phyloP scores from a whole-genome alignment of 805 yeast species.

The Metschnikowia henanensis region DNA sequence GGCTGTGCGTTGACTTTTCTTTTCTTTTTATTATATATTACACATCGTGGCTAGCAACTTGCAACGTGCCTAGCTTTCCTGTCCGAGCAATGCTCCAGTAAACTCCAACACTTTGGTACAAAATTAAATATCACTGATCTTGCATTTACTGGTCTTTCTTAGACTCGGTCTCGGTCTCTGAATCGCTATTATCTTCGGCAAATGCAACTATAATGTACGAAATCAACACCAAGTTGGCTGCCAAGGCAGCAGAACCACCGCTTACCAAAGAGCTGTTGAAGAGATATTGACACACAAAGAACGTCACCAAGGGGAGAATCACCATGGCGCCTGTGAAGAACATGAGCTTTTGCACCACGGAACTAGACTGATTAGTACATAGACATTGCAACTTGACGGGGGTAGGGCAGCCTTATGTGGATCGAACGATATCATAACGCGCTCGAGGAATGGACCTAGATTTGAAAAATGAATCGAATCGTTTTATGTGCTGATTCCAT shows the following conservation, averaged over 20 bases:
- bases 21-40: neutral
- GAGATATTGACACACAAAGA: slow-evolving; percentile 54
- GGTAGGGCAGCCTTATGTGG: too few species aligned
- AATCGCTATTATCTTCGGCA: slow-evolving; percentile 52
- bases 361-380: slow-evolving; percentile 31
- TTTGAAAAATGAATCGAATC: too few species aligned
- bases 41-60: neutral
- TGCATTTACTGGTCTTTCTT: slow-evolving; percentile 31
- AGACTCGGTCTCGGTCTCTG: slow-evolving; percentile 30
- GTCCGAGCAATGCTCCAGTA: too few species aligned
- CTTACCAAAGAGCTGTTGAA: slow-evolving; percentile 60
- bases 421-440: too few species aligned
- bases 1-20: too few species aligned
- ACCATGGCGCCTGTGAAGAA: slow-evolving; percentile 80
- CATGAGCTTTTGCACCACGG: slow-evolving; percentile 66
- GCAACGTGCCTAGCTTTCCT: too few species aligned
- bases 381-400: too few species aligned
- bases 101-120: too few species aligned
- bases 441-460: too few species aligned
- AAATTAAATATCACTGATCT: too few species aligned
- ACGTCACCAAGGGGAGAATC: slow-evolving; percentile 59
- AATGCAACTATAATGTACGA: slow-evolving; percentile 76
- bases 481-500: too few species aligned
- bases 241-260: slow-evolving; percentile 79
- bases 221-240: slow-evolving; percentile 72